Conservation (phyloP, 768 basidiomycete species). For the Leucosporidium creatinivorum region DNA sequence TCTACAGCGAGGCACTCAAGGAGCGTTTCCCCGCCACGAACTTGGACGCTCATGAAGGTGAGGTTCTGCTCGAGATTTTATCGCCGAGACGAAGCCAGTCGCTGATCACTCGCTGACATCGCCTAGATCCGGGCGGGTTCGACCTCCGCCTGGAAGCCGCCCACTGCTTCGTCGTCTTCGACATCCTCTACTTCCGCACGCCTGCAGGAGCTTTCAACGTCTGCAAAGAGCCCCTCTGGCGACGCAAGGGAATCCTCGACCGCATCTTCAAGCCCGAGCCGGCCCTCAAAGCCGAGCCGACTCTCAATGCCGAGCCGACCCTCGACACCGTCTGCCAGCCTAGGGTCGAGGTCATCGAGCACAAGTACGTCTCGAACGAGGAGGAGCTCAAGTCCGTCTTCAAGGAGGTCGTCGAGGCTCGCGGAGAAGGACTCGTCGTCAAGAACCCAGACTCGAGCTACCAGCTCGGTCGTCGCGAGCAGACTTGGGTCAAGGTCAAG, state of each 20-base stretch:
- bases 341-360: too few species aligned
- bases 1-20: constrained; percentile 87
- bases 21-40: constrained; percentile 39
- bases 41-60: background rate
- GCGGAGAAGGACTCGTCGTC: constrained; percentile 88
- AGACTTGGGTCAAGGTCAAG: constrained; percentile 85
- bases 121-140: constrained; percentile 38
- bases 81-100: too few species aligned
- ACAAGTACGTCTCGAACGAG: too few species aligned
- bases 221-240: constrained; percentile 60
- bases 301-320: too few species aligned
- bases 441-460: constrained; percentile 79
- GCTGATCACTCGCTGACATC: too few species aligned
- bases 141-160: constrained; percentile 50
- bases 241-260: constrained; percentile 70
- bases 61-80: too few species aligned
- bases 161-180: constrained; percentile 54
- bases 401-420: too few species aligned
- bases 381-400: too few species aligned
- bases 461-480: constrained; percentile 73
- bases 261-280: constrained; percentile 54
- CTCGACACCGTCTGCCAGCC: too few species aligned
- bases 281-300: too few species aligned
- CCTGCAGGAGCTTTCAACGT: constrained; percentile 54
- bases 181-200: constrained; percentile 74